Conservation (phyloP, 2,329 filamentous ascomycete genomes). For the Thielaviopsis euricoi region DNA sequence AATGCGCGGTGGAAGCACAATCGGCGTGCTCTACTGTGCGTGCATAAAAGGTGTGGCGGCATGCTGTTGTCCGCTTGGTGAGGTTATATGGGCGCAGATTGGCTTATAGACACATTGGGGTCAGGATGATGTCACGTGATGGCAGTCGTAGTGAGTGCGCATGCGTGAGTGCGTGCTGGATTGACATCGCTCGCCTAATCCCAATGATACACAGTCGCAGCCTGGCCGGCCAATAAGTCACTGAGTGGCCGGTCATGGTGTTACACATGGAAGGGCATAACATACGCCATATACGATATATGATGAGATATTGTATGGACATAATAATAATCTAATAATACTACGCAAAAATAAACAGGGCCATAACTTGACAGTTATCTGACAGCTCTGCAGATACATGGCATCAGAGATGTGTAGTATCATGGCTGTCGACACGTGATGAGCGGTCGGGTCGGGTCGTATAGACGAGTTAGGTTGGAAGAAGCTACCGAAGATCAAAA, state of each 20-base stretch:
- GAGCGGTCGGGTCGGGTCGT: too few relatives aligned
- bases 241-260: background rate
- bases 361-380: background rate
- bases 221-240: background rate
- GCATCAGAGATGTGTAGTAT: background rate
- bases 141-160: too few relatives aligned
- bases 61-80: too few relatives aligned
- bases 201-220: background rate
- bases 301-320: background rate
- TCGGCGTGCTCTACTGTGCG: too few relatives aligned
- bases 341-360: background rate
- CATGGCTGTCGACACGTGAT: background rate
- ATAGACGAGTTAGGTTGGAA: too few relatives aligned
- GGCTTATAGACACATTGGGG: too few relatives aligned
- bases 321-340: background rate
- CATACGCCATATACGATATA: background rate
- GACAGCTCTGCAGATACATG: background rate
- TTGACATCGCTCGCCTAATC: too few relatives aligned
- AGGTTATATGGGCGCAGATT: too few relatives aligned
- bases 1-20: too few relatives aligned
- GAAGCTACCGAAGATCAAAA: too few relatives aligned
- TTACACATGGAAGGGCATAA: background rate
- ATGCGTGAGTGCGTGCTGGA: too few relatives aligned
- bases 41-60: background rate
- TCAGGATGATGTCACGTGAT: too few relatives aligned